phyloP scores from a whole-genome alignment of 2,329 filamentous ascomycete species.

The Microthyrium microscopicum region DNA sequence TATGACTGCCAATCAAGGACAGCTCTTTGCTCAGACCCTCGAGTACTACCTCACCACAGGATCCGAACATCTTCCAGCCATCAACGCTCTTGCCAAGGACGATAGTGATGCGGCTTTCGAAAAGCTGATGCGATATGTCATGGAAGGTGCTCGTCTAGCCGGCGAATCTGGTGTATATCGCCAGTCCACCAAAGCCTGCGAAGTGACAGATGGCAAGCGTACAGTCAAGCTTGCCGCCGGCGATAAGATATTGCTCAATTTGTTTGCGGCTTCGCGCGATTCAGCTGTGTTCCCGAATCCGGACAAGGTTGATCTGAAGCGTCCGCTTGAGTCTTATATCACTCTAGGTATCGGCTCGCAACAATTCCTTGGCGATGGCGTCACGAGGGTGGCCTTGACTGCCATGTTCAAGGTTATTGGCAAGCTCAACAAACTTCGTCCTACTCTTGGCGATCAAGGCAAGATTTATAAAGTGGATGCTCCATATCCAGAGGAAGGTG shows the following conservation, averaged over 20 bases:
- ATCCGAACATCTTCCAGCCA: conserved; percentile 19
- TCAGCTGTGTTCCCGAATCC: conserved; percentile 44
- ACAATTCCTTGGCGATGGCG: conserved; percentile 43
- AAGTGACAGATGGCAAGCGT: conserved; percentile 31
- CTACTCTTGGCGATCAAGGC: conserved; percentile 47
- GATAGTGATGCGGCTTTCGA: conserved; percentile 42
- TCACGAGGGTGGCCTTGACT: conserved; percentile 44
- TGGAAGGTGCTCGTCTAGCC: conserved; percentile 55
- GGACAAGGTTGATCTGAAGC: conserved; percentile 41
- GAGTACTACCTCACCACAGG: conserved; percentile 47
- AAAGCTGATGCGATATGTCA: conserved; percentile 48
- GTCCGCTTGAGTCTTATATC: conserved; percentile 48
- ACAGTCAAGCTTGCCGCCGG: conserved; percentile 36
- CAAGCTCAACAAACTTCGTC: conserved; percentile 40
- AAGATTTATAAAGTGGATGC: conserved; percentile 44
- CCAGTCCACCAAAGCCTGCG: conserved; percentile 30
- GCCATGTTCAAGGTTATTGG: conserved; percentile 54
- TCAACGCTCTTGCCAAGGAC: conserved; percentile 40
- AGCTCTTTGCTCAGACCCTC: conserved; percentile 55
- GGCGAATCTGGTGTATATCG: conserved; percentile 47
- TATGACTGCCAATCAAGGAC: conserved; percentile 54
- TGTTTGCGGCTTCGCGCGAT: conserved; percentile 32
- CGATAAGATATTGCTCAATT: conserved; percentile 47
- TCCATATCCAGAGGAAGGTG: conserved; percentile 11
- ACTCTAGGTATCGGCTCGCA: conserved; percentile 48